Evolutionary conservation across 331 rosid species (phyloP).

Genomic region (Malus hybrid): DNA sequence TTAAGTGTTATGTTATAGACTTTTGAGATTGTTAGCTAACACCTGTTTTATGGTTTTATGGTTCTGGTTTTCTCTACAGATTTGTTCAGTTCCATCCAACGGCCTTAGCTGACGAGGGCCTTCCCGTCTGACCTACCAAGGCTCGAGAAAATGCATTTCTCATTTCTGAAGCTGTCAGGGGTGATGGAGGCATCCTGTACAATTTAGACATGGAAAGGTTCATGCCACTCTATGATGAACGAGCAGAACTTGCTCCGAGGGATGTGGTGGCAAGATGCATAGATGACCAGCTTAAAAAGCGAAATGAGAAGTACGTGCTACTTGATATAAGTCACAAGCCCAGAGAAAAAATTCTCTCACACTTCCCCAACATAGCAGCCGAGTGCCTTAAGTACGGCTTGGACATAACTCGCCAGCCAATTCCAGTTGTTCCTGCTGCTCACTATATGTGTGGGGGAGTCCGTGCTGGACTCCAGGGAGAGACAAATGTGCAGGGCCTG

Average conservation of each 20-base stretch:
- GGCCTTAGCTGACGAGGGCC: constrained; percentile 94
- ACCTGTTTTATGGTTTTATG: background rate
- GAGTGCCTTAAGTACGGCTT: constrained; percentile 65
- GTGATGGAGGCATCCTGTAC: constrained; percentile 87
- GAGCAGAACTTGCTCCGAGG: constrained; percentile 97
- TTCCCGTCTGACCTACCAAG: constrained; percentile 49
- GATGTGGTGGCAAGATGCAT: constrained; percentile 97
- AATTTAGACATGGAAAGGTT: constrained; percentile 83
- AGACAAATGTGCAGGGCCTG: constrained; percentile 78
- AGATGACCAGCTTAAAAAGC: constrained; percentile 89
- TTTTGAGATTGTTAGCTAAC: background rate
- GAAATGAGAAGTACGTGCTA: constrained; percentile 64
- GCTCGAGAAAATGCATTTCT: constrained; percentile 75
- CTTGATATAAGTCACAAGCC: constrained; percentile 91
- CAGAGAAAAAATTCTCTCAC: constrained; percentile 53
- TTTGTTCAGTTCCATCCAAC: constrained; percentile 98
- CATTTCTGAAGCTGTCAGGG: constrained; percentile 86
- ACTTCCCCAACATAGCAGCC: constrained; percentile 77
- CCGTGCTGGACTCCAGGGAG: constrained; percentile 84
- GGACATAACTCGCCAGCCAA: constrained; percentile 75
- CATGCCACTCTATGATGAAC: constrained; percentile 82
- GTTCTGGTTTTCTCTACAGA: constrained; percentile 33
- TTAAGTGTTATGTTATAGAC: background rate
- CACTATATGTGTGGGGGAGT: constrained; percentile 99
- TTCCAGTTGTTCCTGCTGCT: constrained; percentile 94